Conservation (phyloP, 495 filamentous ascomycete species). For the Aspergillus kassunensis region DNA sequence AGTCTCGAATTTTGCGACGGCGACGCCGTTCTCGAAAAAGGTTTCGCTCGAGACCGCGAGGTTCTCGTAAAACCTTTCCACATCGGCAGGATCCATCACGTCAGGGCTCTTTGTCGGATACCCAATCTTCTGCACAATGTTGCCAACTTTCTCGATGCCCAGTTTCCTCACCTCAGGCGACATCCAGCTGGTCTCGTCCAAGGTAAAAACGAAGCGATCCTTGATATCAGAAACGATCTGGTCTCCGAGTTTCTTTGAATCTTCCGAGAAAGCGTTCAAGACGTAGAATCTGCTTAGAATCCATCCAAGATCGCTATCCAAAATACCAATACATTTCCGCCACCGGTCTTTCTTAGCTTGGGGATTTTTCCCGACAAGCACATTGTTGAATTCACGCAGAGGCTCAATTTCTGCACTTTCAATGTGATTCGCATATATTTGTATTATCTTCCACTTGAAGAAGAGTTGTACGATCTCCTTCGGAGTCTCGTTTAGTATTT, state of each 20-base stretch:
- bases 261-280: slow-evolving; percentile 59
- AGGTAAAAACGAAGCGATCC: slow-evolving; percentile 55
- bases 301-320: slow-evolving; percentile 56
- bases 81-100: slow-evolving; percentile 53
- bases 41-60: slow-evolving; percentile 48
- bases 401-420: slow-evolving; percentile 58
- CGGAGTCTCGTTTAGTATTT: slow-evolving; percentile 42
- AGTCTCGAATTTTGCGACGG: slow-evolving; percentile 44
- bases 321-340: slow-evolving; percentile 59
- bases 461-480: slow-evolving; percentile 51
- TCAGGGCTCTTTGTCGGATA: slow-evolving; percentile 65
- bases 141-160: slow-evolving; percentile 64
- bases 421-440: slow-evolving; percentile 44
- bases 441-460: slow-evolving; percentile 60
- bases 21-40: slow-evolving; percentile 60
- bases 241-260: slow-evolving; percentile 62
- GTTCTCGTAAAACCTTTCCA: slow-evolving; percentile 55
- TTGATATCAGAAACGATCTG: slow-evolving; percentile 69
- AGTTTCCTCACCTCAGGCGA: slow-evolving; percentile 57
- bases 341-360: slow-evolving; percentile 62
- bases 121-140: slow-evolving; percentile 71
- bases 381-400: slow-evolving; percentile 55
- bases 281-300: slow-evolving; percentile 64
- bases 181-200: slow-evolving; percentile 65
- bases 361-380: slow-evolving; percentile 56